A percentile compares a stretch with the other conserved stretches of the same genome.
phyloP scores from a whole-genome alignment of 2,329 filamentous ascomycete genomes.

The Trichoderma hamatum region DNA sequence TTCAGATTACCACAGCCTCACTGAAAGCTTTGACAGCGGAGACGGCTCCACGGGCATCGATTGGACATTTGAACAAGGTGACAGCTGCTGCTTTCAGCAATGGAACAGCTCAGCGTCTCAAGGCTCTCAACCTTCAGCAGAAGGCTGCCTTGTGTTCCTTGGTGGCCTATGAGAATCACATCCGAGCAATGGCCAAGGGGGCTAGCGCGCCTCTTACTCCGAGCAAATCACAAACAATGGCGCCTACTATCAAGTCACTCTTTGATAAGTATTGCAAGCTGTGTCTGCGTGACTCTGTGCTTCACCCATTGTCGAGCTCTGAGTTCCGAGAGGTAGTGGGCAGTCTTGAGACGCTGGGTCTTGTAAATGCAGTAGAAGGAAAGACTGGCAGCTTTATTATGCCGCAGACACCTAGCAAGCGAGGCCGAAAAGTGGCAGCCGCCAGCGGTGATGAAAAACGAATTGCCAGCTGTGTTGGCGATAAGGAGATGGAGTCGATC shows the following conservation, averaged over 20 bases:
- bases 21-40: conserved; percentile 68
- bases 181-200: conserved; percentile 53
- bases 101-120: conserved; percentile 80
- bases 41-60: conserved; percentile 84
- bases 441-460: conserved; percentile 71
- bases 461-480: conserved; percentile 77
- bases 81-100: conserved; percentile 90
- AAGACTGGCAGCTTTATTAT: conserved; percentile 68
- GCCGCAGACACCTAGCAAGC: conserved; percentile 71
- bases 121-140: conserved; percentile 90
- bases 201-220: conserved; percentile 53
- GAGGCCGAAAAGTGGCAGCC: conserved; percentile 59
- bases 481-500: conserved; percentile 74
- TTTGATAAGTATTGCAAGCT: conserved; percentile 82
- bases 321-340: conserved; percentile 94
- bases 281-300: conserved; percentile 83
- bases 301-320: conserved; percentile 85
- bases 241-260: conserved; percentile 80
- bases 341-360: conserved; percentile 83
- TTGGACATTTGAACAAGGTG: conserved; percentile 88
- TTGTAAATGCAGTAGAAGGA: conserved; percentile 71
- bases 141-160: conserved; percentile 92
- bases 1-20: conserved; percentile 56
- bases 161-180: conserved; percentile 80
- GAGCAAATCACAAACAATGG: conserved; percentile 61